Conservation (phyloP, 176 grass and related monocot genomes). For the Hordeum marinum region DNA sequence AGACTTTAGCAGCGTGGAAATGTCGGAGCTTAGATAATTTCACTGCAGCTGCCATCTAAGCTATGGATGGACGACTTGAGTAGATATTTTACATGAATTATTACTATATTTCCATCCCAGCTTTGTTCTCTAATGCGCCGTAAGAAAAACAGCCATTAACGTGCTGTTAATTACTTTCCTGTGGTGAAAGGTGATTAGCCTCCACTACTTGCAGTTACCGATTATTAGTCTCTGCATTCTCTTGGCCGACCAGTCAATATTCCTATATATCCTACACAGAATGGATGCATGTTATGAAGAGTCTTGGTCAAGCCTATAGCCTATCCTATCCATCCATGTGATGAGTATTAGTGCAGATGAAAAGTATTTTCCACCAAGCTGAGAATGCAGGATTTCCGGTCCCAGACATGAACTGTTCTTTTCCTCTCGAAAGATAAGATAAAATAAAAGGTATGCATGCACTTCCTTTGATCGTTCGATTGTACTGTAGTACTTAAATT, state of each 20-base stretch:
- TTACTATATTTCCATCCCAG: no score
- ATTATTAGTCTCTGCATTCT: neutral
- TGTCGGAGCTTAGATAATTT: neutral
- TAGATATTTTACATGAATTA: no score
- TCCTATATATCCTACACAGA: neutral
- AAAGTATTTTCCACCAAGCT: neutral
- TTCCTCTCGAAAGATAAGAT: neutral
- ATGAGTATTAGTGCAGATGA: neutral
- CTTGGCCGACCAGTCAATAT: neutral
- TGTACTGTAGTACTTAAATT: neutral
- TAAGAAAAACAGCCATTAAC: no score
- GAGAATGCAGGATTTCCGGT: neutral
- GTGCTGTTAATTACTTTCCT: no score
- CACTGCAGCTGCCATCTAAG: neutral
- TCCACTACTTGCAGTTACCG: neutral
- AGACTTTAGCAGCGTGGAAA: neutral
- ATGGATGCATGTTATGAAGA: neutral
- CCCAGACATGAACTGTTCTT: neutral
- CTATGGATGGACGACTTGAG: neutral
- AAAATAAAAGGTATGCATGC: neutral
- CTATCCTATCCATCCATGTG: neutral
- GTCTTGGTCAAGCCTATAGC: constrained; percentile 23
- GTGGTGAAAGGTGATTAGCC: no score
- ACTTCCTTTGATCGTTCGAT: constrained; percentile 10
- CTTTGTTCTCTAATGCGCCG: no score